Percentiles rank a stretch among this genome's conserved stretches.
Evolutionary conservation across 495 filamentous ascomycete genomes (phyloP).

Genomic region (Hypoxylon crocopeplum): DNA sequence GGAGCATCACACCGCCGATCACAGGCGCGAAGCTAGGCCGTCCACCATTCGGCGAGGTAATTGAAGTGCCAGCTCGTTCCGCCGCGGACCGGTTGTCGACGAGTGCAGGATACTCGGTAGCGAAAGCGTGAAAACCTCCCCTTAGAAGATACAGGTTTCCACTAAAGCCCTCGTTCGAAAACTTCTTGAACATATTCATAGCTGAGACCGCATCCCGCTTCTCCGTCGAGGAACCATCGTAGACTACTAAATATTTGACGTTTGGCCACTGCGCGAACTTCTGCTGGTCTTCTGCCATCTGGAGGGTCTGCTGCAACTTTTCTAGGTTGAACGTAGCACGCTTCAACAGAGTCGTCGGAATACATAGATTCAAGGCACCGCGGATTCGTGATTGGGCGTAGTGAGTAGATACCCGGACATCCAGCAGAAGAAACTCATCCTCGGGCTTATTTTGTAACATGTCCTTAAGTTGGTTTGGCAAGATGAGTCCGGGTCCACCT

Average conservation of each 20-base stretch:
- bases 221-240: constrained; percentile 78
- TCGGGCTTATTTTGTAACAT: constrained; percentile 63
- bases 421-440: constrained; percentile 75
- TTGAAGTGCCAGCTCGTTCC: constrained; percentile 49
- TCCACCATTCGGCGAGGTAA: constrained; percentile 42
- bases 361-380: constrained; percentile 88
- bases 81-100: constrained; percentile 54
- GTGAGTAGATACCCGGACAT: constrained; percentile 86
- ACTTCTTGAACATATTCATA: constrained; percentile 90
- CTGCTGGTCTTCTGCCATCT: constrained; percentile 70
- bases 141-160: constrained; percentile 76
- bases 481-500: constrained; percentile 62
- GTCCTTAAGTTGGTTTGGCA: constrained; percentile 67
- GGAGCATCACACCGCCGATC: constrained; percentile 86
- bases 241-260: constrained; percentile 80
- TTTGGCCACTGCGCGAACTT: constrained; percentile 80
- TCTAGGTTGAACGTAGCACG: constrained; percentile 89
- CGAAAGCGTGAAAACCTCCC: constrained; percentile 62
- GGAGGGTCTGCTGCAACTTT: constrained; percentile 88
- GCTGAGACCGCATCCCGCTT: constrained; percentile 78
- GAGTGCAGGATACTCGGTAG: constrained; percentile 52
- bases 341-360: constrained; percentile 93
- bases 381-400: constrained; percentile 76
- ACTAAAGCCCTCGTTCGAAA: constrained; percentile 80
- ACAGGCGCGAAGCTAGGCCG: constrained; percentile 70